Evolutionary conservation across 192 early-diverging fungal genomes (phyloP).

Genomic region (Coemansia sp.): DNA sequence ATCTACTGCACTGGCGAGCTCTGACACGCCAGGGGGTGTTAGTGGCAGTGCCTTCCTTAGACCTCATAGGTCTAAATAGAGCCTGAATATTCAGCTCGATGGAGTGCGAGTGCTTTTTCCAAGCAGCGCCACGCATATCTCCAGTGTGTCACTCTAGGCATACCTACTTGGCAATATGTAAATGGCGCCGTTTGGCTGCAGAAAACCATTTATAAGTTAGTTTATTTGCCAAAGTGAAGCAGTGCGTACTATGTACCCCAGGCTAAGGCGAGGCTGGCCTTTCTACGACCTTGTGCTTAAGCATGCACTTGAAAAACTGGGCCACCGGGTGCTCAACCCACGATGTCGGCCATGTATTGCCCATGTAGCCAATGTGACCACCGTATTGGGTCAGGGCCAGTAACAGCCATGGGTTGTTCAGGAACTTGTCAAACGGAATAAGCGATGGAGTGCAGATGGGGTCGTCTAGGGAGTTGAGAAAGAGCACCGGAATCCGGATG

Average conservation of each 20-base stretch:
- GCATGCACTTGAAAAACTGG: conserved; percentile 48
- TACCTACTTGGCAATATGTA: background rate
- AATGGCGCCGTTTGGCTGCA: background rate
- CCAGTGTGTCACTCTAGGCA: background rate
- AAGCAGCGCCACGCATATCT: conserved; percentile 12
- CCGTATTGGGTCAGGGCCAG: conserved; percentile 80
- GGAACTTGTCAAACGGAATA: conserved; percentile 75
- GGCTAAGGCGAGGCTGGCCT: background rate
- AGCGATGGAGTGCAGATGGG: conserved; percentile 74
- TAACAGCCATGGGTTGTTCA: conserved; percentile 76
- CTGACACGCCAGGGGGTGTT: background rate
- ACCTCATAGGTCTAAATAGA: background rate
- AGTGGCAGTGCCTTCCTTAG: background rate
- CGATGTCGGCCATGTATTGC: conserved; percentile 41
- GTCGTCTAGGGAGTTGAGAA: conserved; percentile 86
- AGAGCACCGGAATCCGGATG: conserved; percentile 80
- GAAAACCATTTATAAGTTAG: background rate
- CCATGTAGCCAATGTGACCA: conserved; percentile 86
- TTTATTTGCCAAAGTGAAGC: background rate
- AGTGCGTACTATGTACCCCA: background rate
- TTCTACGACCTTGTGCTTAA: conserved; percentile 18
- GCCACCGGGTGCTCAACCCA: conserved; percentile 53
- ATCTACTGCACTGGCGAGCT: background rate
- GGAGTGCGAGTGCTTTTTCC: background rate
- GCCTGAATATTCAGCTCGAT: background rate